These are phyloP conservation scores for Gymnopilus dilepis DNA, from an alignment of 768 basidiomycete species.

Conservation along the genomic window DNA sequence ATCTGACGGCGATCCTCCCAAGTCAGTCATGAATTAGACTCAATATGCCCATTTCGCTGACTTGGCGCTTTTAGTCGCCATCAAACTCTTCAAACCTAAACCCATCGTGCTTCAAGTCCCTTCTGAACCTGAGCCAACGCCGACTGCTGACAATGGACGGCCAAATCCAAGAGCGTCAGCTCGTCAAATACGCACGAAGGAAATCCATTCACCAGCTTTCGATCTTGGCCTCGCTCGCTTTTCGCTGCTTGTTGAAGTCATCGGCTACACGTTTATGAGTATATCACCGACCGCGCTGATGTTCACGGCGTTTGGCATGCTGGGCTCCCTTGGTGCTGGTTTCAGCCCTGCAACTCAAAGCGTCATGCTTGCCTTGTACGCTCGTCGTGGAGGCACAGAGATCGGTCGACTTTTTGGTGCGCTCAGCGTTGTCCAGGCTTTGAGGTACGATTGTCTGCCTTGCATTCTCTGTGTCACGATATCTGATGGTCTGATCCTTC, in stretches of 20 bases:
- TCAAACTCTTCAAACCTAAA: conserved; percentile 57
- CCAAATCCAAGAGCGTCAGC: conserved; percentile 19
- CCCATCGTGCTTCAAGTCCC: conserved; percentile 32
- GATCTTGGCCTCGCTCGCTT: conserved; percentile 72
- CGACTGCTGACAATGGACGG: conserved; percentile 21
- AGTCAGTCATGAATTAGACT: conserved; percentile 41
- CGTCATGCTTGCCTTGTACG: conserved; percentile 72
- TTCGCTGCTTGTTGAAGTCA: conserved; percentile 62
- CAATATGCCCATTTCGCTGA: conserved; percentile 2
- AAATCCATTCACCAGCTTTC: conserved; percentile 53
- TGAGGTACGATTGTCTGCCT: conserved; percentile 49
- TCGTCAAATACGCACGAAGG: conserved; percentile 25
- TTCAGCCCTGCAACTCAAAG: conserved; percentile 72
- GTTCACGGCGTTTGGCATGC: conserved; percentile 56
- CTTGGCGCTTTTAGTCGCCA: conserved; percentile 45
- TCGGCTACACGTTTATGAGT: conserved; percentile 56
- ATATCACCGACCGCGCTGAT: conserved; percentile 47
- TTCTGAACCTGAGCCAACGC: conserved; percentile 32
- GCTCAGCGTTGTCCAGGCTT: conserved; percentile 72
- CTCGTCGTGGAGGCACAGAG: conserved; percentile 59
- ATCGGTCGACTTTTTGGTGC: conserved; percentile 82
- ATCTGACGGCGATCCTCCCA: conserved; percentile 63
- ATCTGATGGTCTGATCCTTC: neutral
- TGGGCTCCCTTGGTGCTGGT: conserved; percentile 66
- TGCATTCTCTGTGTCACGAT: neutral